Base-by-base conservation (phyloP, 352 stramenopile species). In the Phytophthora sojae region DNA sequence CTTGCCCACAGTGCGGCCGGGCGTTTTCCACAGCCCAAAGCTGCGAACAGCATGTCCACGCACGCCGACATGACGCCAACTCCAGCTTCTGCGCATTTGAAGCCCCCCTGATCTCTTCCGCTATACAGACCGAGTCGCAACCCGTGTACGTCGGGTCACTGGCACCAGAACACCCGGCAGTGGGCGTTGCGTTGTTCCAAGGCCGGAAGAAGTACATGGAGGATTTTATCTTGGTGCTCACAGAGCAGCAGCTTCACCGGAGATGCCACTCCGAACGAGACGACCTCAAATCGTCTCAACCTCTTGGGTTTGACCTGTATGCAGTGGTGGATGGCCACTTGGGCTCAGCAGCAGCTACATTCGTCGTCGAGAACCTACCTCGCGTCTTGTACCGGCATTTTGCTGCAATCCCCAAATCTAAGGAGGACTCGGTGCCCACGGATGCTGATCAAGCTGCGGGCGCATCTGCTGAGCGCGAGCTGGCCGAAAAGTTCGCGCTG, bases 321-420 rank as follows among this genome's bases (percentile, higher is more conserved):
- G 96, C 92, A 12, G 86, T 99, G n/a, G 93, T 98, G 44, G 97
- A 99, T 80, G 97, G 97, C 1, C 97, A 99, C 69, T 84, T 96
- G 56, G 96, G 96, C 15, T 97, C 91, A 56, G 67, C 91, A 14
- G 96, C 95, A 12, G 94, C 92, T 1, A 87, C 90, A 45, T 99
- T 91, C 67, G 90, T 93, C 9, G 59, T 80, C 3, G 54, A 81
- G 12, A 75, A 90, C 26, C 54, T 93, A 3, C 65, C 80, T 29
- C 59, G 60, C 4, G 54, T 77, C 17, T 52, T 91, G 47, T 79
- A 57, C 11, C 56, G 39, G 0, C 76, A 88, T 47, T 79, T 88
- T 17, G 66, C 64, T 56, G 66, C 37, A 14, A 73, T 80, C 23
- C 57, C 64, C 15, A 67, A 61, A 19, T 47, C 29, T 15, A 67